A percentile compares a stretch with the other conserved stretches of the same genome.
These are phyloP conservation scores for Saccharomyces uvarum DNA, from an alignment of 1,139 yeast genomes.

Conservation along the genomic window DNA sequence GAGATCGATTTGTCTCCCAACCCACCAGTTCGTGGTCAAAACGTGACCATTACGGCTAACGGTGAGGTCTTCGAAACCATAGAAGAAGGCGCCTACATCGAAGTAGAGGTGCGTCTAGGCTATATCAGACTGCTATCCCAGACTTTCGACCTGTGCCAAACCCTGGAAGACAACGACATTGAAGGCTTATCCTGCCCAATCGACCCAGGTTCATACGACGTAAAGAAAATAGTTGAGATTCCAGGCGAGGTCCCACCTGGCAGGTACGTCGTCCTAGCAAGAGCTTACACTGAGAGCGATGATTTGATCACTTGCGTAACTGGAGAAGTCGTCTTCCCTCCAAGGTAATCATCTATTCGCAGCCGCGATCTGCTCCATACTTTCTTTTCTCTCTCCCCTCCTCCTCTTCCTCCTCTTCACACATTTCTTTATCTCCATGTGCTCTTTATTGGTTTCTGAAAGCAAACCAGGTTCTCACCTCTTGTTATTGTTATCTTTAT, in stretches of 20 bases:
- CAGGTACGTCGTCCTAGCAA: slow-evolving; percentile 72
- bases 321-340: slow-evolving; percentile 63
- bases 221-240: slow-evolving; percentile 67
- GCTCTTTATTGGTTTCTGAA: not conserved
- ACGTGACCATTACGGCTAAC: slow-evolving; percentile 67
- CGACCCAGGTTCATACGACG: slow-evolving; percentile 53
- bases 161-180: slow-evolving; percentile 70
- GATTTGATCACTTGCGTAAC: slow-evolving; percentile 76
- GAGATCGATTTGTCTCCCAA: slow-evolving; percentile 63
- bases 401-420: not conserved
- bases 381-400: not conserved
- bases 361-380: not conserved
- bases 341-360: slow-evolving; percentile 6
- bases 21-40: slow-evolving; percentile 78
- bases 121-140: slow-evolving; percentile 79
- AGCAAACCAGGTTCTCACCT: not conserved
- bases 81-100: slow-evolving; percentile 84
- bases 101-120: slow-evolving; percentile 87
- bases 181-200: slow-evolving; percentile 61
- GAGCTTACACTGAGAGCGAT: slow-evolving; percentile 81
- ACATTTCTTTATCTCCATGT: not conserved
- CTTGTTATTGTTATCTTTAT: not conserved
- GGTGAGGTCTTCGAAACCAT: slow-evolving; percentile 54
- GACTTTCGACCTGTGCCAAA: slow-evolving; percentile 85
- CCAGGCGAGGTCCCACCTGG: slow-evolving; percentile 97